Conservation (phyloP, 345 rosid genomes). For the Gynandropsis gynandra region DNA sequence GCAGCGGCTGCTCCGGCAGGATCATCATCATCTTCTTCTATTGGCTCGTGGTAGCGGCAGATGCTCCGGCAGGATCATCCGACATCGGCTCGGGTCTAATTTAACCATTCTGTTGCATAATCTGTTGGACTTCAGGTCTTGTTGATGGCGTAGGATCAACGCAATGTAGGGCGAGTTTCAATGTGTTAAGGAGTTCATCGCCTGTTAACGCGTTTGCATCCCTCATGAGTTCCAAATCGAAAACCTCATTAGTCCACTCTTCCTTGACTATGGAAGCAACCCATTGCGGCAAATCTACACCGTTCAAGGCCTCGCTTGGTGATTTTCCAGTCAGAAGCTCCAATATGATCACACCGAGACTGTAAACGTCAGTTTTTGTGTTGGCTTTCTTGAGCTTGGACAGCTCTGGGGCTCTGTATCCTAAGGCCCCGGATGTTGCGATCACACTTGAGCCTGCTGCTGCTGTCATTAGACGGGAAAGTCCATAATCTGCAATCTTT, state of each 20-base stretch:
- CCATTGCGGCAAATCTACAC: constrained; percentile 88
- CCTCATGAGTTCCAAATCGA: too few species aligned
- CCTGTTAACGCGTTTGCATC: too few species aligned
- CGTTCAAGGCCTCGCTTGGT: constrained; percentile 68
- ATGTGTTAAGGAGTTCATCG: too few species aligned
- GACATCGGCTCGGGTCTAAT: constrained; percentile 46
- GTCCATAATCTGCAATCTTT: constrained; percentile 53
- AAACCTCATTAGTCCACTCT: too few species aligned
- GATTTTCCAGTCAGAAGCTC: constrained; percentile 91
- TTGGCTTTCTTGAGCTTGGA: constrained; percentile 76
- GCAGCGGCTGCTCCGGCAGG: constrained; percentile 42
- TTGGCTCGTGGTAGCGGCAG: too few species aligned
- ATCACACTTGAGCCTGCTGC: constrained; percentile 74
- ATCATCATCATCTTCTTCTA: constrained; percentile 28
- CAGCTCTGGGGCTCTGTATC: constrained; percentile 91
- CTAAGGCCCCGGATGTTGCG: constrained; percentile 74
- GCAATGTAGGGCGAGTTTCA: too few species aligned
- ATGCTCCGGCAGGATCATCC: constrained; percentile 20
- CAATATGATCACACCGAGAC: constrained; percentile 75
- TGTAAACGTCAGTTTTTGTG: constrained; percentile 74
- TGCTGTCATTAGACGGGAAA: constrained; percentile 64
- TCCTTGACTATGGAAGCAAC: too few species aligned
- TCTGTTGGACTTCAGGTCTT: too few species aligned
- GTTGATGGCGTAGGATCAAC: too few species aligned
- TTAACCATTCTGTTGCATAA: constrained; percentile 63